These are phyloP conservation scores for Selenicereus undatus DNA, from an alignment of 148 eudicot genomes.

Conservation along the genomic window DNA sequence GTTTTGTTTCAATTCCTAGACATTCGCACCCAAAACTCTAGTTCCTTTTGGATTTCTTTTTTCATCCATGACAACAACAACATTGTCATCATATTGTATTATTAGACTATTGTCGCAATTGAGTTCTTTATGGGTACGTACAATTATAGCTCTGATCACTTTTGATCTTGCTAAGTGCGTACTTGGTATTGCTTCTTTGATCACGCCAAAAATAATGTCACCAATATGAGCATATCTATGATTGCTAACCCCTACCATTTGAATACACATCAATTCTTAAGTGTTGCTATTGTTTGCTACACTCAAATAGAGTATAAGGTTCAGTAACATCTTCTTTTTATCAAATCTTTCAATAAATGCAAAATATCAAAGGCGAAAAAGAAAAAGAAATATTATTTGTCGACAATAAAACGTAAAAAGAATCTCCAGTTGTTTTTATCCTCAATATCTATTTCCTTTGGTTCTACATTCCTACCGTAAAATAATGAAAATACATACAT, in stretches of 20 bases:
- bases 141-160: too few species aligned
- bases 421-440: neutral
- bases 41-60: too few species aligned
- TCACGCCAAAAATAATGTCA: neutral
- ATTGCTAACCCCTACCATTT: conserved; percentile 6
- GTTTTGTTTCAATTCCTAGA: too few species aligned
- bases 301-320: neutral
- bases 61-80: too few species aligned
- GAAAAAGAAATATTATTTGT: neutral
- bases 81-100: too few species aligned
- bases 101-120: too few species aligned
- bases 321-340: neutral
- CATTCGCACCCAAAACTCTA: too few species aligned
- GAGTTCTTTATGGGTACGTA: neutral
- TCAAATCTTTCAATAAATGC: neutral
- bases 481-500: too few species aligned
- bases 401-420: neutral
- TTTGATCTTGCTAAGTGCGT: neutral
- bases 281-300: neutral
- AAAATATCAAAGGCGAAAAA: neutral
- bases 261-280: neutral
- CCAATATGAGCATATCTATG: conserved; percentile 4
- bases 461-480: too few species aligned
- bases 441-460: neutral
- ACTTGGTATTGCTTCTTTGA: neutral